These are phyloP conservation scores for Lathyrus tuberosus DNA, from an alignment of 306 rosid species.

Conservation along the genomic window DNA sequence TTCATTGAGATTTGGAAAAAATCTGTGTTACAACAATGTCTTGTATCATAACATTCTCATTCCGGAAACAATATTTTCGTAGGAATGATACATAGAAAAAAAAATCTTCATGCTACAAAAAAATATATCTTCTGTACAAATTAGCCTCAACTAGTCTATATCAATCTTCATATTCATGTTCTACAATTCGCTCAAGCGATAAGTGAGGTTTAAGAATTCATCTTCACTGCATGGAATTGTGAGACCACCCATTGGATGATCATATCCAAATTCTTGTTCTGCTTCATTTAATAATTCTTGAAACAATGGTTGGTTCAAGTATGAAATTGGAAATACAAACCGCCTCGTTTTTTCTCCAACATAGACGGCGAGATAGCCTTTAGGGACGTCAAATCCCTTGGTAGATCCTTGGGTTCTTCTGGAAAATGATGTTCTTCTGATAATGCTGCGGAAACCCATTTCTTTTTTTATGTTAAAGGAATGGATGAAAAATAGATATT, in stretches of 20 bases:
- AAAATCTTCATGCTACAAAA: neutral
- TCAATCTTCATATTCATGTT: too few species aligned
- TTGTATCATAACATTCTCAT: neutral
- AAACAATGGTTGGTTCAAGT: conserved; percentile 44
- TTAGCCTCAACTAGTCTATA: too few species aligned
- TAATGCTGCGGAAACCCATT: conserved; percentile 40
- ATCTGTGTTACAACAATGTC: neutral
- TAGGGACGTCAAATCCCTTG: conserved; percentile 40
- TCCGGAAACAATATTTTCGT: neutral
- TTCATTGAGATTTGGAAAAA: too few species aligned
- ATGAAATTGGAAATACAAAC: conserved; percentile 17
- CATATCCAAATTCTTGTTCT: conserved; percentile 50
- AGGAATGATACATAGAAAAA: neutral
- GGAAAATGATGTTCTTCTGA: conserved; percentile 30
- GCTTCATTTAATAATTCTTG: conserved; percentile 43
- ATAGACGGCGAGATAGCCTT: conserved; percentile 44
- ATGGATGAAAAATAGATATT: conserved; percentile 20
- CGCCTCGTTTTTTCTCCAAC: conserved; percentile 36
- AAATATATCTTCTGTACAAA: neutral
- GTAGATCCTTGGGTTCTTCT: conserved; percentile 13
- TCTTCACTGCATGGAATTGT: conserved; percentile 52
- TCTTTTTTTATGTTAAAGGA: conserved; percentile 17
- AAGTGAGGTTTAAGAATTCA: conserved; percentile 32
- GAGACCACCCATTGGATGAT: conserved; percentile 57
- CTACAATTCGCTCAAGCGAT: conserved; percentile 7